Conservation (phyloP, 2,329 filamentous ascomycete species). For the Trichoderma sp. region DNA sequence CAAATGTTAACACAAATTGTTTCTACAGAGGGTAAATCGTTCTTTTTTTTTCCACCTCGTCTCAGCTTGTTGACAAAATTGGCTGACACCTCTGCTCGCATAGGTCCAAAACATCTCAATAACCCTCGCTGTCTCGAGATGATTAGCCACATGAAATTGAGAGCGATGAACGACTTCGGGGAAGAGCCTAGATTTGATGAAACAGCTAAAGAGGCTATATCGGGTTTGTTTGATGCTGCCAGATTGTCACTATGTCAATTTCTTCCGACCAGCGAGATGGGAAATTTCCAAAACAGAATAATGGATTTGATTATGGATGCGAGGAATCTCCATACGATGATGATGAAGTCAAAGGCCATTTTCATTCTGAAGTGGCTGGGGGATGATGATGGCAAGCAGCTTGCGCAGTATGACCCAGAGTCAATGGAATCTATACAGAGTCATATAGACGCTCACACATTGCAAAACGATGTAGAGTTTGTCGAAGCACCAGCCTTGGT, state of each 20-base stretch:
- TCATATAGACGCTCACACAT: not conserved
- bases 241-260: no score
- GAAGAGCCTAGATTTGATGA: not conserved
- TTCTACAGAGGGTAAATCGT: not conserved
- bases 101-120: not conserved
- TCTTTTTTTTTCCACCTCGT: no score
- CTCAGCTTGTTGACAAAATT: not conserved
- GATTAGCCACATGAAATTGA: slow-evolving; percentile 11
- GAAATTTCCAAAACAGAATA: no score
- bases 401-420: not conserved
- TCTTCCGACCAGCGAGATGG: no score
- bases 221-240: not conserved
- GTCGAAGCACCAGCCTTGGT: slow-evolving; percentile 20
- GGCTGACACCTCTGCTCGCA: not conserved
- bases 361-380: not conserved
- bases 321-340: not conserved
- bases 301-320: not conserved
- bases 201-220: not conserved
- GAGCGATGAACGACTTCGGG: not conserved
- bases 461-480: not conserved
- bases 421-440: not conserved
- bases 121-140: not conserved
- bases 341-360: slow-evolving; percentile 24
- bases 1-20: not conserved
- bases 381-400: not conserved